These are phyloP conservation scores for Xylaria sp. DNA, from an alignment of 495 filamentous ascomycete species.

Conservation along the genomic window DNA sequence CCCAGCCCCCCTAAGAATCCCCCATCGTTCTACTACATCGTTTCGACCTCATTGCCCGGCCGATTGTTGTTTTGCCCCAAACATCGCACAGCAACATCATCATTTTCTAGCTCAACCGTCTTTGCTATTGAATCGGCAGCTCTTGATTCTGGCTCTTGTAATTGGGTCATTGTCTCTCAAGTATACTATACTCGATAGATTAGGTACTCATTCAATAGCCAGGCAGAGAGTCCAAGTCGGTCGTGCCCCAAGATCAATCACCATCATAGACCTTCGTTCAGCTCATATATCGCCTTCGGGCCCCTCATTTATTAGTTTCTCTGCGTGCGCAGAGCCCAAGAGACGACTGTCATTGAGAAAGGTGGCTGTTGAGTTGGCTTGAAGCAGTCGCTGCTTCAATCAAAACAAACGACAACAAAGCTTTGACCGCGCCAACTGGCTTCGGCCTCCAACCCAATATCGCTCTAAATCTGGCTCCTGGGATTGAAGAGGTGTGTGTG, in stretches of 20 bases:
- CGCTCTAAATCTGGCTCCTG: background rate
- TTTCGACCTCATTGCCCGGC: conserved; percentile 24
- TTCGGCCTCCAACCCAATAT: background rate
- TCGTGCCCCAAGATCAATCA: conserved; percentile 1
- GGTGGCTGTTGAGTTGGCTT: background rate
- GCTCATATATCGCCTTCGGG: background rate
- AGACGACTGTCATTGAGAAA: background rate
- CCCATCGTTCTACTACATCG: conserved; percentile 22
- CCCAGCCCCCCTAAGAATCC: conserved; percentile 25
- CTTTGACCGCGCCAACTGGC: background rate
- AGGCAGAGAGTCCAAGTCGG: background rate
- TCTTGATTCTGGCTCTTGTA: background rate
- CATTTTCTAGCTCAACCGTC: background rate
- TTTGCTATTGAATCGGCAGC: background rate
- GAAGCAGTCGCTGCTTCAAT: background rate
- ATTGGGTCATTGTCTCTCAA: conserved; percentile 19
- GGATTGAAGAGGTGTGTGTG: background rate
- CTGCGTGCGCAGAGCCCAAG: conserved; percentile 1
- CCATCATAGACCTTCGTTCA: conserved; percentile 19
- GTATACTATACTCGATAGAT: conserved; percentile 28
- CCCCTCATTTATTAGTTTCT: background rate
- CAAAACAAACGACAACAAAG: background rate
- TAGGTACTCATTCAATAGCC: conserved; percentile 16
- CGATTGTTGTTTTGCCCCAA: conserved; percentile 21
- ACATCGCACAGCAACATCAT: conserved; percentile 17